These are phyloP conservation scores for Ogataea haglerorum DNA, from an alignment of 805 yeast species.

Conservation along the genomic window DNA sequence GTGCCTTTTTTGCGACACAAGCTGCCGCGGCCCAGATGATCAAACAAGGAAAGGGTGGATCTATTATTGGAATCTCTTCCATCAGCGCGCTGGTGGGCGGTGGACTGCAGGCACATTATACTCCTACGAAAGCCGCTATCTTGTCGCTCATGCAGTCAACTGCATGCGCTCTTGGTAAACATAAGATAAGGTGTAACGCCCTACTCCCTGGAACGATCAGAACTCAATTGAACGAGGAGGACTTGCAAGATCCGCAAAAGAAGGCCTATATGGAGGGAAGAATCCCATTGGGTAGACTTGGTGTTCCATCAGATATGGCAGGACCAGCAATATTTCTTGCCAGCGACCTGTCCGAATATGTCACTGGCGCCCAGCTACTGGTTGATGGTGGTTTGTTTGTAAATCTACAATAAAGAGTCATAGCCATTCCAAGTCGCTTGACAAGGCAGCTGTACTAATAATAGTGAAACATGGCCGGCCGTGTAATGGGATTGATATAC, in stretches of 20 bases:
- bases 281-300: conserved; percentile 40
- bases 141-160: conserved; percentile 41
- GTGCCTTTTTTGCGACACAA: conserved; percentile 43
- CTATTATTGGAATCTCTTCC: conserved; percentile 42
- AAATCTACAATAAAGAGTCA: conserved; percentile 39
- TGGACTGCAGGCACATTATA: conserved; percentile 42
- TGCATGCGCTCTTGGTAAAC: conserved; percentile 42
- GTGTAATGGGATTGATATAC: neutral
- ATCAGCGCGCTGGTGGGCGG: conserved; percentile 47
- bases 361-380: conserved; percentile 41
- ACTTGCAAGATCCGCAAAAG: conserved; percentile 36
- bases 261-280: conserved; percentile 38
- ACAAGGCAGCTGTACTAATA: neutral
- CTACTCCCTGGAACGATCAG: conserved; percentile 44
- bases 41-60: conserved; percentile 44
- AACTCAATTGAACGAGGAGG: conserved; percentile 42
- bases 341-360: conserved; percentile 35
- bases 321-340: conserved; percentile 43
- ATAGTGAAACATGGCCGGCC: neutral
- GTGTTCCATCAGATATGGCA: conserved; percentile 36
- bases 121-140: conserved; percentile 49
- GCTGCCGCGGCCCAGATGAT: conserved; percentile 46
- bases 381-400: conserved; percentile 48
- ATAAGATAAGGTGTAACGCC: conserved; percentile 44
- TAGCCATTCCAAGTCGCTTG: neutral